A percentile compares a stretch with the other conserved stretches of the same genome.
phyloP scores from a whole-genome alignment of 1,139 yeast species.

The Geotrichum bryndzae region DNA sequence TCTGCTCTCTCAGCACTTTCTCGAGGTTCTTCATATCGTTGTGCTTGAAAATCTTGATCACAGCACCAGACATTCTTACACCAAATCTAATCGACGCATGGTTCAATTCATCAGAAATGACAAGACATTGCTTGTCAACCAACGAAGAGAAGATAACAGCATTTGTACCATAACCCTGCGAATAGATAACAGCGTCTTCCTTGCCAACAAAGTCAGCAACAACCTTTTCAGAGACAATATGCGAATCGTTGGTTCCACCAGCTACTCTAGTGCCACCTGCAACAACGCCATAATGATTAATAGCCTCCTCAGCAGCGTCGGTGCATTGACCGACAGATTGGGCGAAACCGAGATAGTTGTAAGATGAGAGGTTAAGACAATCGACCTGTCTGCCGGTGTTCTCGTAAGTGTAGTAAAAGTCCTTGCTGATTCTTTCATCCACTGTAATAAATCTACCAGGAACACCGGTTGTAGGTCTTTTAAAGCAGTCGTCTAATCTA shows the following conservation, averaged over 20 bases:
- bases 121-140: slow-evolving; percentile 80
- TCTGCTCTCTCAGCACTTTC: slow-evolving; percentile 72
- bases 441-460: slow-evolving; percentile 84
- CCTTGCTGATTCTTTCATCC: slow-evolving; percentile 48
- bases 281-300: slow-evolving; percentile 66
- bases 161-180: slow-evolving; percentile 96
- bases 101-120: slow-evolving; percentile 88
- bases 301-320: slow-evolving; percentile 59
- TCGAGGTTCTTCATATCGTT: slow-evolving; percentile 84
- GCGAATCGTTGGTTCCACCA: slow-evolving; percentile 75
- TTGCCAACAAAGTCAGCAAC: slow-evolving; percentile 87
- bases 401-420: slow-evolving; percentile 51
- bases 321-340: slow-evolving; percentile 93
- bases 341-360: slow-evolving; percentile 94
- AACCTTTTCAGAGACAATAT: slow-evolving; percentile 63
- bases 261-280: slow-evolving; percentile 71
- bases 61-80: slow-evolving; percentile 85
- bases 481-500: slow-evolving; percentile 90
- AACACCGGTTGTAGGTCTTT: slow-evolving; percentile 92
- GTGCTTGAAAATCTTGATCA: slow-evolving; percentile 87
- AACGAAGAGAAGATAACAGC: slow-evolving; percentile 83
- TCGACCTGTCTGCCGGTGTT: slow-evolving; percentile 71
- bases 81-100: slow-evolving; percentile 97
- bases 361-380: slow-evolving; percentile 82
- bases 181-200: slow-evolving; percentile 77